A percentile compares a stretch with the other conserved stretches of the same genome.
These are phyloP conservation scores for Elaeis guineensis DNA, from an alignment of 176 grass and related monocot genomes.

Conservation along the genomic window DNA sequence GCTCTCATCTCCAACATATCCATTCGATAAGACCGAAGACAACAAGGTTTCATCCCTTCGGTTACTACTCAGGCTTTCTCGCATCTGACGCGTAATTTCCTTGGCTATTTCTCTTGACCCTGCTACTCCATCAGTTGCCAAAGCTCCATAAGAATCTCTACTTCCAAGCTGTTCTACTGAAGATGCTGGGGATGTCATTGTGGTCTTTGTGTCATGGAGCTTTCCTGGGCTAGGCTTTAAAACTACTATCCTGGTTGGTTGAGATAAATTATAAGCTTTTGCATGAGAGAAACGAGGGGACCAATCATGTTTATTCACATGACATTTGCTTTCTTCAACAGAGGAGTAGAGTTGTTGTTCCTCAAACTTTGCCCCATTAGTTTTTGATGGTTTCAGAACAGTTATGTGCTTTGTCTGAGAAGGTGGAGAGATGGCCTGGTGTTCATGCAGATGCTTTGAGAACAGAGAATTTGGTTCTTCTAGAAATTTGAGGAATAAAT, in stretches of 20 bases:
- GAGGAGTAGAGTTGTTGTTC: conserved; percentile 43
- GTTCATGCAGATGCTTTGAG: conserved; percentile 41
- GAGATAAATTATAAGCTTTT: conserved; percentile 36
- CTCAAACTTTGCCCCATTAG: conserved; percentile 34
- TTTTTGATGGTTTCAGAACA: conserved; percentile 73
- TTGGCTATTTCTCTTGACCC: conserved; percentile 43
- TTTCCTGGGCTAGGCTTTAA: conserved; percentile 59
- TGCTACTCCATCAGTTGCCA: conserved; percentile 30
- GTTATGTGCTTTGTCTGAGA: conserved; percentile 79
- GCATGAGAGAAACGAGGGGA: conserved; percentile 25
- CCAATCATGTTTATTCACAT: conserved; percentile 27
- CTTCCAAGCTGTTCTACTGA: conserved; percentile 26
- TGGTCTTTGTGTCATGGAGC: conserved; percentile 28
- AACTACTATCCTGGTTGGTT: conserved; percentile 89
- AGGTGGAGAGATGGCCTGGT: conserved; percentile 23
- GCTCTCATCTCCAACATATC: conserved; percentile 31
- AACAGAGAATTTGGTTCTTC: conserved; percentile 66
- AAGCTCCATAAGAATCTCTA: conserved; percentile 35
- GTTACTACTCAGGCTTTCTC: conserved; percentile 39
- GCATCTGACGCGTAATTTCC: conserved; percentile 53
- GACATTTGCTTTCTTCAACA: conserved; percentile 29
- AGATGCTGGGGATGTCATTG: neutral
- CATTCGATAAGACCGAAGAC: conserved; percentile 34
- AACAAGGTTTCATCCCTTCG: conserved; percentile 26
- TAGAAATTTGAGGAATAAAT: conserved; percentile 83